Evolutionary conservation across 1,284 basidiomycete species (phyloP).

Genomic region (Ceratobasidium sp.): DNA sequence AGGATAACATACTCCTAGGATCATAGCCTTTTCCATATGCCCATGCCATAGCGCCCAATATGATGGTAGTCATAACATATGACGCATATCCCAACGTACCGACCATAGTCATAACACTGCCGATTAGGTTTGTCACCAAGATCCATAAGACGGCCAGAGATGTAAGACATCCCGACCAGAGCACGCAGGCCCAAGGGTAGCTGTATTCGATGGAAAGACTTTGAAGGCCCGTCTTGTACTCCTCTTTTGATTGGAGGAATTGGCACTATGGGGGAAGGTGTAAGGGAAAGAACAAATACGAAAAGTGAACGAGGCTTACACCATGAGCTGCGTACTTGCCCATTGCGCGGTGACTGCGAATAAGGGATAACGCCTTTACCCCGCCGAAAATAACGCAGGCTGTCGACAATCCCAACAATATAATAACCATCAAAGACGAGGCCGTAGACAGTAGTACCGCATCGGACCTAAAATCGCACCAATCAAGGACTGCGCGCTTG

Average conservation of each 20-base stretch:
- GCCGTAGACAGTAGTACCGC: slow-evolving; percentile 17
- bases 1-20: neutral
- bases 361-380: slow-evolving; percentile 27
- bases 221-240: slow-evolving; percentile 35
- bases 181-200: slow-evolving; percentile 35
- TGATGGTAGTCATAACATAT: neutral
- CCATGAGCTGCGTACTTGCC: slow-evolving; percentile 39
- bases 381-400: slow-evolving; percentile 18
- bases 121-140: neutral
- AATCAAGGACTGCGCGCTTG: neutral
- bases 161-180: slow-evolving; percentile 34
- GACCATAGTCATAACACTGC: neutral
- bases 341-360: slow-evolving; percentile 33
- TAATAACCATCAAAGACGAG: slow-evolving; percentile 22
- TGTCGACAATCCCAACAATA: slow-evolving; percentile 18
- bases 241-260: slow-evolving; percentile 35
- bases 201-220: slow-evolving; percentile 36
- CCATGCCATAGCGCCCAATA: slow-evolving; percentile 22
- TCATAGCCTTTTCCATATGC: slow-evolving; percentile 27
- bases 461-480: slow-evolving; percentile 2
- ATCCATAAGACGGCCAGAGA: slow-evolving; percentile 27
- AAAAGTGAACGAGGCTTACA: neutral
- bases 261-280: slow-evolving; percentile 7
- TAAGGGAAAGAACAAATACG: neutral
- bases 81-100: slow-evolving; percentile 9